These are phyloP conservation scores for Pyrenophora graminea DNA, from an alignment of 2,329 filamentous ascomycete genomes.

Conservation along the genomic window DNA sequence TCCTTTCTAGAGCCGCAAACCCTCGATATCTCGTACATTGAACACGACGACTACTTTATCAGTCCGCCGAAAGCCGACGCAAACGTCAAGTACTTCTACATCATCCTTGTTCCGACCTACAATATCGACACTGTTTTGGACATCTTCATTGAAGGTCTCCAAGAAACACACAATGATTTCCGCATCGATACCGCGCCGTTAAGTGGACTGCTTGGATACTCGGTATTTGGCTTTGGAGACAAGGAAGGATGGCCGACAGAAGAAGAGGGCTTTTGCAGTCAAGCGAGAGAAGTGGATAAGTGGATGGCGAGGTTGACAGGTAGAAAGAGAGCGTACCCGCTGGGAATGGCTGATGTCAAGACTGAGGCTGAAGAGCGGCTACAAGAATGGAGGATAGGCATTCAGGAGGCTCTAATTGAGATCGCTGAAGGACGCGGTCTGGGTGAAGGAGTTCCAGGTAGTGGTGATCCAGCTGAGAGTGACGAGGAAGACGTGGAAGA, in stretches of 20 bases:
- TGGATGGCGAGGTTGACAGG: constrained; percentile 97
- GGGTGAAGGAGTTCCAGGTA: constrained; percentile 73
- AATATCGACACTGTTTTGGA: constrained; percentile 93
- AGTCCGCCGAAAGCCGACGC: constrained; percentile 66
- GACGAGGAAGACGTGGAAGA: constrained; percentile 71
- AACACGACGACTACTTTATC: constrained; percentile 93
- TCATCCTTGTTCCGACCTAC: constrained; percentile 85
- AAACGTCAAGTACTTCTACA: constrained; percentile 72
- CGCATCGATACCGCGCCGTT: constrained; percentile 89
- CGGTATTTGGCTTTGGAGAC: constrained; percentile 93
- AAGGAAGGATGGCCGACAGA: constrained; percentile 90
- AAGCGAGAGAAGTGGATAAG: constrained; percentile 85
- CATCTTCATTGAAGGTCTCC: constrained; percentile 81
- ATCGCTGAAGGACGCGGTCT: constrained; percentile 58
- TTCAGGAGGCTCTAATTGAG: constrained; percentile 71
- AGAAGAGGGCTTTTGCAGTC: constrained; percentile 87
- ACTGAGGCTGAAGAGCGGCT: constrained; percentile 69
- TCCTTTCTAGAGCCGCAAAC: constrained; percentile 63
- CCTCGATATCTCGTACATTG: constrained; percentile 80
- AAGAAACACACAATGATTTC: constrained; percentile 96
- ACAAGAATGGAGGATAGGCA: constrained; percentile 75
- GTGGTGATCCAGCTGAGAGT: constrained; percentile 82
- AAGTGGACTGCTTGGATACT: constrained; percentile 77
- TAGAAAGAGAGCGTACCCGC: constrained; percentile 81
- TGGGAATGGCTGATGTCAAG: constrained; percentile 87